Percentiles rank a stretch among this genome's conserved stretches.
phyloP scores from a whole-genome alignment of 2,329 filamentous ascomycete species.

The Aspergillus luchuensis region DNA sequence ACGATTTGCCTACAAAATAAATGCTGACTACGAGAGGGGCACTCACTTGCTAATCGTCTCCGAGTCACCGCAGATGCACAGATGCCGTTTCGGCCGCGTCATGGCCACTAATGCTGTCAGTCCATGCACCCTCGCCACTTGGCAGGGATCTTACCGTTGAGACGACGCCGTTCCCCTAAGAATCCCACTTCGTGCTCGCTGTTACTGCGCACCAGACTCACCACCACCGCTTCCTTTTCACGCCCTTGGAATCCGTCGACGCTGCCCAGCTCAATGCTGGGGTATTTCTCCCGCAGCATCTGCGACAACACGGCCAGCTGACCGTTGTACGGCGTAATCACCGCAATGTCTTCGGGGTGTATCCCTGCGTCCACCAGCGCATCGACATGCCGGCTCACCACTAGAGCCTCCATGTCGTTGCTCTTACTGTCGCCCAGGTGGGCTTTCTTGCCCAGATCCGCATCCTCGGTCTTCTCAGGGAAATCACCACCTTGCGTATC shows the following conservation, averaged over 20 bases:
- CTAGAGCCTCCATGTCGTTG: constrained; percentile 84
- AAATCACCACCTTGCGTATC: constrained; percentile 96
- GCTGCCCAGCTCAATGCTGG: constrained; percentile 89
- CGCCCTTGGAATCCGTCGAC: constrained; percentile 97
- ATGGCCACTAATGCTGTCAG: constrained; percentile 71
- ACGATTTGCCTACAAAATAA: background rate
- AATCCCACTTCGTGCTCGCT: constrained; percentile 86
- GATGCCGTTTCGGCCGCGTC: constrained; percentile 87
- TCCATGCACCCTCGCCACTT: constrained; percentile 3
- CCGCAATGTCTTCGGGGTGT: constrained; percentile 79
- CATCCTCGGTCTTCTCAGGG: constrained; percentile 77
- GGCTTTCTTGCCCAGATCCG: constrained; percentile 57
- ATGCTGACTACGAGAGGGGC: background rate
- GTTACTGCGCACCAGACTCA: constrained; percentile 94
- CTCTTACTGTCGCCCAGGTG: constrained; percentile 76
- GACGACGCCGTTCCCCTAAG: constrained; percentile 81
- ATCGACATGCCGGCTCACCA: constrained; percentile 77
- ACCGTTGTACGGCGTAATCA: constrained; percentile 95
- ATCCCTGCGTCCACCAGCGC: constrained; percentile 78
- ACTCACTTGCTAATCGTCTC: constrained; percentile 88
- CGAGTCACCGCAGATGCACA: constrained; percentile 90
- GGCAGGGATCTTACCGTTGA: constrained; percentile 74
- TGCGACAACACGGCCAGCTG: constrained; percentile 78
- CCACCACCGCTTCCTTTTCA: constrained; percentile 92
- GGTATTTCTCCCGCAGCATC: constrained; percentile 76